A percentile compares a stretch with the other conserved stretches of the same genome.
Evolutionary conservation across 2,329 filamentous ascomycete species (phyloP).

Genomic region (Aspergillus ochraceus): DNA sequence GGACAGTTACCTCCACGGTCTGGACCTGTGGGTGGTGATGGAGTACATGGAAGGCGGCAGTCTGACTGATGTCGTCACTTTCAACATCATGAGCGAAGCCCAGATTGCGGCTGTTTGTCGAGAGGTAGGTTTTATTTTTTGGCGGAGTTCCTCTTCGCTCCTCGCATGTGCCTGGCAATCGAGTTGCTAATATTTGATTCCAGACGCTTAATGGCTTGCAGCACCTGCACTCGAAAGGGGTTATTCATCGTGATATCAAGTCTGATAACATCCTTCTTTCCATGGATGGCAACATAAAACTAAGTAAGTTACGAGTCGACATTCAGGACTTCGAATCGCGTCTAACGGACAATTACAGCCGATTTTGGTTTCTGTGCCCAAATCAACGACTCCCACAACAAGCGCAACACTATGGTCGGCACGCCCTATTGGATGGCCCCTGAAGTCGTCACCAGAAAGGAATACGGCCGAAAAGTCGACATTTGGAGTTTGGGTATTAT

Average conservation of each 20-base stretch:
- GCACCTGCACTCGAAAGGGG: conserved; percentile 94
- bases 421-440: conserved; percentile 99
- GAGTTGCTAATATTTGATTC: conserved; percentile 17
- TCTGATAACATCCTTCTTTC: conserved; percentile 97
- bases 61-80: conserved; percentile 96
- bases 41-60: conserved; percentile 99
- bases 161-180: not conserved
- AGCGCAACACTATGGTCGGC: conserved; percentile 98
- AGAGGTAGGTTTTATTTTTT: conserved; percentile 56
- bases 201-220: conserved; percentile 84
- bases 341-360: conserved; percentile 56
- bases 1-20: conserved; percentile 86
- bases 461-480: conserved; percentile 97
- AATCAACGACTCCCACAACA: conserved; percentile 95
- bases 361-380: conserved; percentile 99
- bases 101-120: conserved; percentile 95
- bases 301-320: conserved; percentile 65
- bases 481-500: conserved; percentile 99
- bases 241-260: conserved; percentile 98
- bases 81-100: conserved; percentile 98
- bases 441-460: conserved; percentile 94
- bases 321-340: too few relatives aligned
- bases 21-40: conserved; percentile 98
- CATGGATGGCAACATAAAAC: conserved; percentile 92
- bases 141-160: not conserved